Base-by-base conservation (phyloP, 805 yeast genomes). In the Wickerhamiella spandovensis region DNA sequence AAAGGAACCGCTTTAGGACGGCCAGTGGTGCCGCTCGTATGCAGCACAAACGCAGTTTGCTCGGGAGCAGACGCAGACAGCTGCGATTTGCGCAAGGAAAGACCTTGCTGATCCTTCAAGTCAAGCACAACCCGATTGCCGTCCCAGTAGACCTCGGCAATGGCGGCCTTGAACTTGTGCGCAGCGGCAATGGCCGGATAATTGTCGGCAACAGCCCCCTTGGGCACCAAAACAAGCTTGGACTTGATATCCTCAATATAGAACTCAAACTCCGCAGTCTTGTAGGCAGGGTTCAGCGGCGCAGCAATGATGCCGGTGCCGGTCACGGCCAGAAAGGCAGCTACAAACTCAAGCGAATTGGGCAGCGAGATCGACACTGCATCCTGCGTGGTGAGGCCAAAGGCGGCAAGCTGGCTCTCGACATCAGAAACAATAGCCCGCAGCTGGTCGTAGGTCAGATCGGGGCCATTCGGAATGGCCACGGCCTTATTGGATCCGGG, bases 21-120 rank as follows among this genome's bases (percentile, higher is more conserved):
- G 2, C 87, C 86, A 1, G 88, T 82, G 8, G 88, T 82, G 28
- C 89, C 89, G 45, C 82, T 76, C 8, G 89, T 82, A 64, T 82
- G 87, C 46, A 82, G 66, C 23, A 82, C 77, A 62, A 82, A 65
- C 2, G 86, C 86, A 37, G 77, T 71, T 51, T 79, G 82, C 44
- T 71, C 65, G 1, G 78, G 73, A 15, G 62, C 54, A 2, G 79
- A 62, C 17, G 44, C 43, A 17, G 48, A 51, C 35, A 41, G 50
- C 48, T 15, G 42, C 13, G 15, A 41, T 38, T 35, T 32, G 20
- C 25, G 22, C 13, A 24, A 39, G n/a, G 30, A 17, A 20, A 35
- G 32, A 17, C 45, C 41, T 20, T 44, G 42, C 21, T 37, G 42
- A 43, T 30, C 35, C 21, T 48, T 42, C 20, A 51, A 24, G 21